Evolutionary conservation across 495 filamentous ascomycete genomes (phyloP), one percentile per base, ranked within the genome.

Genomic region (Aspergillus coremiiformis): DNA sequence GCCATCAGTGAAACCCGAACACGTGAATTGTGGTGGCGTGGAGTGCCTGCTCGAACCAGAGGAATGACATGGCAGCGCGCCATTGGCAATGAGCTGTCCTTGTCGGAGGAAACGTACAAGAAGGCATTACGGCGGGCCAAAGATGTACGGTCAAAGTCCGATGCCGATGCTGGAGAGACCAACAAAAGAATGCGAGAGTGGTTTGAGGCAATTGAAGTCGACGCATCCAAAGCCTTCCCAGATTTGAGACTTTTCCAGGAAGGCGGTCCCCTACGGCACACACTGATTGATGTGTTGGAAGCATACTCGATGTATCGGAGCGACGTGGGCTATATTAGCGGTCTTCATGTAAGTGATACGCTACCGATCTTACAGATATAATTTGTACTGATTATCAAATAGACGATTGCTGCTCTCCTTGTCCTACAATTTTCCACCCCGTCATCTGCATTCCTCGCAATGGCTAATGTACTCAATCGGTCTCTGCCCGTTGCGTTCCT

Each of bases 281-380:
- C 78, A 27, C 73, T 97, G 11, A 67, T 87, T 21, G 86, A 97
- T 67, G 84, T 97, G 3, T 73, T 96, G 44, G 79, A 84, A 54
- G 93, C 93, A 5, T 96, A 96, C 65, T 81, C 83, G 37, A 90
- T 94, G 87, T 97, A 98, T 68, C 82, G 93, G 53, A 85, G 83
- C 54, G 93, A 98, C 66, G 88, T 97, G 54, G 92, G 92, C 55
- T 96, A 95, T 56, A 79, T 91, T 47, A 80, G 82, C 49, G 90
- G 92, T 51, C 88, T 88, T 56, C 90, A 95, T 66, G 59, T 62
- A 21, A 37, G 59, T 57, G 9, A 19, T 49, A 43, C 9, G 2
- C 2, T 35, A 35, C 1, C 5, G 2, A 35, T 3, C 32, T 30
- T 30, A 11, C 32, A 15, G 5, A 3, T 5, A 35, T n/a, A 10